A percentile compares a stretch with the other conserved stretches of the same genome.
These are phyloP conservation scores for Ceratocystis huliohia DNA, from an alignment of 2,329 filamentous ascomycete species.

Conservation along the genomic window DNA sequence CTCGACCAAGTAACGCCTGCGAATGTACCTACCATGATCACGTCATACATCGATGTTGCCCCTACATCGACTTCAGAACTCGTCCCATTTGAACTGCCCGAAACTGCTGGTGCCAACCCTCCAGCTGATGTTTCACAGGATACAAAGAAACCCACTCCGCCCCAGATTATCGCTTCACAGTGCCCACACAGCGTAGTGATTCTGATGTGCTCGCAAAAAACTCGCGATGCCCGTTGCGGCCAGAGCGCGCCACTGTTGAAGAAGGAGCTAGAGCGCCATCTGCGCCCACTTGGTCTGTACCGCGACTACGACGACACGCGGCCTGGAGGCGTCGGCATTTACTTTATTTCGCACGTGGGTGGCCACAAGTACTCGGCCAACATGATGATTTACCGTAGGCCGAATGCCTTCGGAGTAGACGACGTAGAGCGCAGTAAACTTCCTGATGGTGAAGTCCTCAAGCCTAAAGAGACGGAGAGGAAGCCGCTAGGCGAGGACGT, in stretches of 20 bases:
- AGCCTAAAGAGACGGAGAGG: slow-evolving; percentile 25
- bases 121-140: slow-evolving; percentile 26
- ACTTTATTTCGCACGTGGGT: slow-evolving; percentile 92
- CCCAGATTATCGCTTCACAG: slow-evolving; percentile 31
- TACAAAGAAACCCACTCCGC: neutral
- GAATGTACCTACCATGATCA: slow-evolving; percentile 58
- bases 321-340: slow-evolving; percentile 84
- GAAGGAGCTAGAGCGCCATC: slow-evolving; percentile 77
- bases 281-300: slow-evolving; percentile 71
- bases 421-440: slow-evolving; percentile 22
- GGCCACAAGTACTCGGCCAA: slow-evolving; percentile 96
- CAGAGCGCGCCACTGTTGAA: slow-evolving; percentile 84
- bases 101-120: slow-evolving; percentile 26
- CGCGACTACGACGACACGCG: slow-evolving; percentile 79
- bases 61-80: slow-evolving; percentile 64
- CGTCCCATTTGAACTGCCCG: slow-evolving; percentile 30
- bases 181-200: slow-evolving; percentile 79
- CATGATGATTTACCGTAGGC: slow-evolving; percentile 73
- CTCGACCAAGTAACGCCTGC: slow-evolving; percentile 73
- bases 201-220: slow-evolving; percentile 85
- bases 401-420: slow-evolving; percentile 44
- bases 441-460: slow-evolving; percentile 27
- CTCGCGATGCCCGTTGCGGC: slow-evolving; percentile 87
- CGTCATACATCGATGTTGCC: slow-evolving; percentile 52
- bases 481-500: slow-evolving; percentile 31